Evolutionary conservation across 83 land plant species (phyloP), one percentile per base, ranked within the genome.

Genomic region (Larix sibirica): DNA sequence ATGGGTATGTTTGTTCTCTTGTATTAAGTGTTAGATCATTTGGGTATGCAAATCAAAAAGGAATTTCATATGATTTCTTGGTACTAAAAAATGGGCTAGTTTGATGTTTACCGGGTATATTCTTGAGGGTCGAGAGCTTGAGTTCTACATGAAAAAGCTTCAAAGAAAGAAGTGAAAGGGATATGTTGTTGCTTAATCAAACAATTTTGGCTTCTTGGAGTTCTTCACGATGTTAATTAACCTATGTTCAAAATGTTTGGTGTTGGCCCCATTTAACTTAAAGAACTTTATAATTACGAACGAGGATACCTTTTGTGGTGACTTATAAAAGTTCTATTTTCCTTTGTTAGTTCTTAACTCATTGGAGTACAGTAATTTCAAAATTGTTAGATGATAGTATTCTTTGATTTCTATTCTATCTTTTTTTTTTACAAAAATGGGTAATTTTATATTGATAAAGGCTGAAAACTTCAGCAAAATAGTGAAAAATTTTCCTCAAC

Each of bases 161-260:
- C 90, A 89, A 84, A 89, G 67, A 86, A 89, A 89, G 90, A 89
- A 89, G 80, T 86, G 90, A n/a, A 87, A 87, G 85, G 89, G 89
- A 58, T 84, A 82, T 38, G 88, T 81, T 79, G 80, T 63, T 62
- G 84, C 84, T 83, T 54, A 63, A 63, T 5, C 68, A 79, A 63
- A 23, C 24, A 21, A 6, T 21, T 63, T 63, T 63, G 2, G 66
- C 7, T 63, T 21, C 66, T 63, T 63, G 66, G 21, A 24, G 26
- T 63, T 63, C 12, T 63, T 63, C 21, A 16, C 66, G 0, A 36
- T 33, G 8, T 36, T 28, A 28, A 28, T 28, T 28, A 61, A n/a
- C 18, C n/a, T 62, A 17, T 62, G n/a, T 62, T 62, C 65, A 44
- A 6, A 44, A 44, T 28, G 47, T 44, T 44, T 44, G 7, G 47